A percentile compares a stretch with the other conserved stretches of the same genome.
Evolutionary conservation across 805 yeast genomes (phyloP).

Genomic region (Ogataea nitratoaversa): DNA sequence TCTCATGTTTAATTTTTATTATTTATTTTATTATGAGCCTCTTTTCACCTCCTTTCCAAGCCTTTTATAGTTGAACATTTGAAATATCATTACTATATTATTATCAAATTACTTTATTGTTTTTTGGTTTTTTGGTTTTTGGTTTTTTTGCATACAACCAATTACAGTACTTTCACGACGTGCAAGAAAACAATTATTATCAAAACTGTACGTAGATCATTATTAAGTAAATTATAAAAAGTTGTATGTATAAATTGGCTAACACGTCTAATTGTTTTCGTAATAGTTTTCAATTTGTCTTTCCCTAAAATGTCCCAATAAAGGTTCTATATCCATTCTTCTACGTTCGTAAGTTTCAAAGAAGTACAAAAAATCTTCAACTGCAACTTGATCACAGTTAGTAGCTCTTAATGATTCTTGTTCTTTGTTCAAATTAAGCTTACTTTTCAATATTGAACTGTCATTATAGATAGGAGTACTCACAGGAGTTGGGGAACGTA

Average conservation of each 20-base stretch:
- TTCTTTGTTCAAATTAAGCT: conserved; percentile 30
- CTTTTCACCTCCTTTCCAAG: background rate
- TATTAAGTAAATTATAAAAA: too few species aligned
- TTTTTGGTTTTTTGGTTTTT: background rate
- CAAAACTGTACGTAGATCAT: too few species aligned
- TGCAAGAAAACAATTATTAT: background rate
- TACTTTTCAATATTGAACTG: conserved; percentile 36
- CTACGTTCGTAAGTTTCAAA: conserved; percentile 35
- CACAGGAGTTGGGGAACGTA: conserved; percentile 1
- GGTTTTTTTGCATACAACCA: background rate
- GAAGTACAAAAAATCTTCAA: conserved; percentile 32
- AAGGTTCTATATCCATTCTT: conserved; percentile 31
- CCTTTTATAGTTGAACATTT: background rate
- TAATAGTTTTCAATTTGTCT: conserved; percentile 36
- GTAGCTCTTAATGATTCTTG: conserved; percentile 34
- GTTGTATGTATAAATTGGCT: too few species aligned
- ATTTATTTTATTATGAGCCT: background rate
- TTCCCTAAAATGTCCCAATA: conserved; percentile 32
- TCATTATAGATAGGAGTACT: conserved; percentile 3
- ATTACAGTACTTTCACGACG: background rate
- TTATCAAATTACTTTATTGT: background rate
- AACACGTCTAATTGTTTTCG: conserved; percentile 9
- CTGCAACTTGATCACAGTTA: conserved; percentile 35
- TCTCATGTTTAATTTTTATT: too few species aligned
- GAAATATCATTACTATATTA: background rate